Percentiles rank a stretch among this genome's conserved stretches.
These are phyloP conservation scores for Trichosporon coremiiforme DNA, from an alignment of 1,284 basidiomycete genomes.

Conservation along the genomic window DNA sequence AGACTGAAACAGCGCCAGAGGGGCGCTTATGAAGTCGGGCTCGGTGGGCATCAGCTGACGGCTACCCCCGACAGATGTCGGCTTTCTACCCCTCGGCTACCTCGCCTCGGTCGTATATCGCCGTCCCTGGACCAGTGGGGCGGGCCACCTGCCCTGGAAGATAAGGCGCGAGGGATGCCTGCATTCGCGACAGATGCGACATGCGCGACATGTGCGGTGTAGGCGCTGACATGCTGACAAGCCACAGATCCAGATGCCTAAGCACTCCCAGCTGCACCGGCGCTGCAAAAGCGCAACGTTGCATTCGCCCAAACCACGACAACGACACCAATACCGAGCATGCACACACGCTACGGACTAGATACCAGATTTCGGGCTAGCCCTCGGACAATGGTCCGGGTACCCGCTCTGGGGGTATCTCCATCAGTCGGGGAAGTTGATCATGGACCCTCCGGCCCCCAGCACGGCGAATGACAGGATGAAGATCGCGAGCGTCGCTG, in stretches of 20 bases:
- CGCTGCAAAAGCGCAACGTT: not conserved
- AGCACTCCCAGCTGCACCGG: no score
- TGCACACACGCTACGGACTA: no score
- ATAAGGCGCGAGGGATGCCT: not conserved
- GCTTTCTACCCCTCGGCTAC: slow-evolving; percentile 2
- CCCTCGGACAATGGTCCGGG: slow-evolving; percentile 36
- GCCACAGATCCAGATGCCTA: no score
- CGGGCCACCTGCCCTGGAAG: not conserved
- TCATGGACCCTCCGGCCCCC: slow-evolving; percentile 30
- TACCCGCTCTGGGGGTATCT: slow-evolving; percentile 32
- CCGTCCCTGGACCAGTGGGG: not conserved
- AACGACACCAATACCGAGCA: not conserved
- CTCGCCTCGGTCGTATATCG: slow-evolving; percentile 13
- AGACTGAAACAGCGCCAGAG: not conserved
- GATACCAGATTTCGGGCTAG: no score
- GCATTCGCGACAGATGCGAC: not conserved
- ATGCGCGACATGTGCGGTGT: no score
- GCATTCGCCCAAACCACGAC: not conserved
- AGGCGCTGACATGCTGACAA: not conserved
- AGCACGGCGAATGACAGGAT: slow-evolving; percentile 51
- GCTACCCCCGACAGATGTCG: not conserved
- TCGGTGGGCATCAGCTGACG: slow-evolving; percentile 13
- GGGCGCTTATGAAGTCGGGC: no score
- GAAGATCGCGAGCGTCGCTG: slow-evolving; percentile 55
- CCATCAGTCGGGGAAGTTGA: slow-evolving; percentile 39